Percentiles rank a stretch among this genome's conserved stretches.
These are phyloP conservation scores for Aspergillus nidulans DNA, from an alignment of 495 filamentous ascomycete species.

Conservation along the genomic window DNA sequence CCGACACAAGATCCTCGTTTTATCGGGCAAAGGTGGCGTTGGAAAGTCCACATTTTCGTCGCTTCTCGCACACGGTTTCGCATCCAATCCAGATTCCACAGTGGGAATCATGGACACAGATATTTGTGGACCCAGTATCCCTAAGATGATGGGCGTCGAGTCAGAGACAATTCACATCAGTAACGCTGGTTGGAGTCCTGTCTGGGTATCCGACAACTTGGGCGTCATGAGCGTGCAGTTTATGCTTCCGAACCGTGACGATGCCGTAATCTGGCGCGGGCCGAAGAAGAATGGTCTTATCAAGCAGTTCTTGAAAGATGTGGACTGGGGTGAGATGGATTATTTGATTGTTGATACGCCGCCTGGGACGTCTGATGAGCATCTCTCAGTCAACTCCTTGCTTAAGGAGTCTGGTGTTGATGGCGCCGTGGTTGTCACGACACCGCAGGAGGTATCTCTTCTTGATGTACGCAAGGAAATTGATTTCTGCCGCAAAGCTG, in stretches of 20 bases:
- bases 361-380: constrained; percentile 91
- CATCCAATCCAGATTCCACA: constrained; percentile 64
- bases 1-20: constrained; percentile 83
- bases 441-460: constrained; percentile 89
- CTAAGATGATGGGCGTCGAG: constrained; percentile 98
- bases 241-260: constrained; percentile 88
- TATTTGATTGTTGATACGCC: constrained; percentile 92
- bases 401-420: constrained; percentile 86
- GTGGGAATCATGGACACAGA: constrained; percentile 97
- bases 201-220: constrained; percentile 89
- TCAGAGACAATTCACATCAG: constrained; percentile 85
- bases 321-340: constrained; percentile 94
- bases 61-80: constrained; percentile 82
- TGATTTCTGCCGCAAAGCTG: constrained; percentile 93
- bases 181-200: constrained; percentile 80
- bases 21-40: constrained; percentile 94
- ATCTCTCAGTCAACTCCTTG: constrained; percentile 84
- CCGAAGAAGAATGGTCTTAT: constrained; percentile 98
- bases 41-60: constrained; percentile 91
- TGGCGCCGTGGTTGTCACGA: constrained; percentile 89
- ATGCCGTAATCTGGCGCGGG: constrained; percentile 94
- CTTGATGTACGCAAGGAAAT: constrained; percentile 95
- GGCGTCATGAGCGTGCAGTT: constrained; percentile 96
- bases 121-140: constrained; percentile 90
- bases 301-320: constrained; percentile 95